Base-by-base conservation (phyloP, 116 monocot genomes). In the Thalassia testudinum region DNA sequence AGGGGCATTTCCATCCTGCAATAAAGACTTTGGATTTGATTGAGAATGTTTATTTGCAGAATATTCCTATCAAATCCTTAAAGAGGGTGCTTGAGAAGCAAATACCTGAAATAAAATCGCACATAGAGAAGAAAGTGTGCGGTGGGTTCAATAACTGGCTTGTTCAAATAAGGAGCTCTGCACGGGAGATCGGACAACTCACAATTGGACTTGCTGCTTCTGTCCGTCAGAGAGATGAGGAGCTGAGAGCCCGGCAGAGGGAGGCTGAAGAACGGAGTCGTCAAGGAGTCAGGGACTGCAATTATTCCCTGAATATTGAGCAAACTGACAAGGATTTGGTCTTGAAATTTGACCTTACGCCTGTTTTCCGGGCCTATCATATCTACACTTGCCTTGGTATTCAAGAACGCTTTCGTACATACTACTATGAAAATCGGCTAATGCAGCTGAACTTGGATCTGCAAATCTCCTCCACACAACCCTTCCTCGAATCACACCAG, bases 121-220 rank as follows among this genome's bases (percentile, higher is more conserved):
- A 80, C 42, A 80, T 92, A 49, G 92, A 92, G 75, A 80, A 82
- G 56, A 77, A 80, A 34, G 83, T 83, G 21, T 80, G 77, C 43
- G 72, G 58, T 29, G 87, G 83, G 55, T 87, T 92, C 70, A 79
- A 92, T 73, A 80, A 92, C 27, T 92, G 92, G 92, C 75, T 92
- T n/a, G n/a, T n/a, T n/a, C n/a, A n/a, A n/a, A n/a, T n/a, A n/a
- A n/a, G n/a, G n/a, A n/a, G n/a, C n/a, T 74, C 29, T 7, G 77
- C 87, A 0, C 75, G 37, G 63, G 78, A 92, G 47, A 92, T 92
- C 26, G 92, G 92, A 1, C 80, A 83, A 66, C 56, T 78, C 40
- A 74, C 92, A 5, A 83, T 92, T 40, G 78, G 80, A 1, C 86
- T 78, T n/a, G 73, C 92, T 37, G 52, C 87, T 16, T 72, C 78